Evolutionary conservation across 2,329 filamentous ascomycete species (phyloP), one percentile per base, ranked within the genome.

Genomic region (Aspergillus pseudotamarii): DNA sequence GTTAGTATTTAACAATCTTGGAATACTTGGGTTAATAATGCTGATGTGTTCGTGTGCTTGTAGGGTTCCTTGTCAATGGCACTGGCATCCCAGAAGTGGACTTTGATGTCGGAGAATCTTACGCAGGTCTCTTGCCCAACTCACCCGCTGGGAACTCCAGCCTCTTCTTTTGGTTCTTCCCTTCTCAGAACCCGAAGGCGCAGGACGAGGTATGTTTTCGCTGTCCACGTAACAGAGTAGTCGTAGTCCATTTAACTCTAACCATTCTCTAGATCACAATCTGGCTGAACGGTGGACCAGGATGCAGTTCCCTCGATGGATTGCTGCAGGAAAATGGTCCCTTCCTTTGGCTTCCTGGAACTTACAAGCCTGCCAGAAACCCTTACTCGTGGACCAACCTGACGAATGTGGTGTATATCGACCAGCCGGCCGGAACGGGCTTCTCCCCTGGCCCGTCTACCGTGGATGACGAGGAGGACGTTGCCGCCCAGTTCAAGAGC

Each of bases 251-350:
- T 3, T 50, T 21, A 41, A 21, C n/a, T 36, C 41, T 48, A 4
- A 58, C 30, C 26, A 16, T 3, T 1, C 21, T 46, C 10, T 46
- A 76, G 68, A 76, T 78, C 48, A 75, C 74, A 1, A 72, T 76
- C 45, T 77, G 74, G 75, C 64, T 78, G 19, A 88, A 87, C 57
- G 86, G 86, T 36, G 83, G 83, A 10, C 83, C 82, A 9, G 81
- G 82, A 3, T 84, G 82, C 65, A 81, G 75, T 21, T 90, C 88
- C 0, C 81, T 91, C 1, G 83, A 87, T 65, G 91, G 90, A 3
- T 77, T 93, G 0, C 73, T 94, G 2, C 89, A 91, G 51, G 91
- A 93, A 68, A 93, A 94, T 67, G 91, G 91, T 0, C 90, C 91
- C 0, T 89, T 91, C 69, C 64, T 85, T 2, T 91, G 89, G 89